Evolutionary conservation across 2,329 filamentous ascomycete species (phyloP), one percentile per base, ranked within the genome.

Genomic region (Orbilia quercus): DNA sequence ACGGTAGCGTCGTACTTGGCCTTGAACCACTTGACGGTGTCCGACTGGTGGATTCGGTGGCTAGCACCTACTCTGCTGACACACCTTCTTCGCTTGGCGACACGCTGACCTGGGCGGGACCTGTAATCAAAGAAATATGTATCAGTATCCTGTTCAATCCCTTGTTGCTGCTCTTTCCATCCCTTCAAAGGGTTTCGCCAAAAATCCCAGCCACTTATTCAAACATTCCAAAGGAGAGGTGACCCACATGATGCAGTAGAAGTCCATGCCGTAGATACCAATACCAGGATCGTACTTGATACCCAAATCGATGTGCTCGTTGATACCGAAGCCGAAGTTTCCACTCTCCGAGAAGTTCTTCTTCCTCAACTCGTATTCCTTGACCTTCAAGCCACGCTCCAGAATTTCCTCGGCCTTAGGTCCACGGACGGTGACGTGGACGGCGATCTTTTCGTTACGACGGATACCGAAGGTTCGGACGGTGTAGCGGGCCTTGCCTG

Each of bases 391-490:
- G 83, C 95, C 95, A 89, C 95, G 94, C 91, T 99, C 95, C 82
- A 99, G 90, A 82, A 99, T 99, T 86, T 99, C 95, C 89, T 99
- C 95, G 77, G 95, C 95, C 90, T 91, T 97, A 85, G 95, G 93
- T 82, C 95, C 95, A 83, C 95, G 95, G 86, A 99, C 93, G 82
- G 95, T 99, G 82, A 99, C 95, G 88, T 99, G 95, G 80, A 99
- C 95, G 79, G 95, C 87, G 82, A 99, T 99, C 91, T 97, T 98
- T 85, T 99, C 95, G 91, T 99, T 99, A 92, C 95, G 94, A 84
- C 95, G 94, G 89, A 99, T 99, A 90, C 95, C 95, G 85, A 99
- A 99, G 82, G 94, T 98, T 87, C 95, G 94, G 89, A 99, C 95
- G 80, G 95, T 99, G 90, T 98, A 99, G 82, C 95, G 92, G 84